Conservation (phyloP, 2,329 filamentous ascomycete species). For the Fusarium nodosum region DNA sequence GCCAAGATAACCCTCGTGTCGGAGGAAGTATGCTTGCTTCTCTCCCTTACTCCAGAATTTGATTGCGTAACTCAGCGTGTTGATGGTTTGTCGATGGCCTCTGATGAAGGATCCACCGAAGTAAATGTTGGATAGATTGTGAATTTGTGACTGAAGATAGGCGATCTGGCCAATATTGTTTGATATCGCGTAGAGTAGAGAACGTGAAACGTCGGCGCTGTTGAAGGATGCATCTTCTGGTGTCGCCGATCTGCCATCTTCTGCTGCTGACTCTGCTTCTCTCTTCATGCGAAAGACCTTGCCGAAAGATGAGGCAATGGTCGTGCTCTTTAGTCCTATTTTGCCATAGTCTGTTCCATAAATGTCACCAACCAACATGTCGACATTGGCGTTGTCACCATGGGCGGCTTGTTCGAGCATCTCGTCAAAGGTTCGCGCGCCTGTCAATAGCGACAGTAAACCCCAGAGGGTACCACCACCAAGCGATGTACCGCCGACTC, state of each 20-base stretch:
- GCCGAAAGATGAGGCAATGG: slow-evolving; percentile 95
- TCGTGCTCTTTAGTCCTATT: slow-evolving; percentile 94
- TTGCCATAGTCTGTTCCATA: slow-evolving; percentile 97
- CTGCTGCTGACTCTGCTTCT: slow-evolving; percentile 82
- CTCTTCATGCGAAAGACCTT: slow-evolving; percentile 96
- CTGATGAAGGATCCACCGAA: slow-evolving; percentile 98
- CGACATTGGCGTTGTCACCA: slow-evolving; percentile 92
- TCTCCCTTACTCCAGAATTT: slow-evolving; percentile 96
- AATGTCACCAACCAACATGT: slow-evolving; percentile 98
- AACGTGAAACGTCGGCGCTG: slow-evolving; percentile 88
- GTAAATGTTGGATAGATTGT: slow-evolving; percentile 92
- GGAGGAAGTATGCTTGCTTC: slow-evolving; percentile 95
- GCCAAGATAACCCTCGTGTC: slow-evolving; percentile 96
- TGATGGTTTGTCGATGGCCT: slow-evolving; percentile 97
- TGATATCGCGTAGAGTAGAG: slow-evolving; percentile 92
- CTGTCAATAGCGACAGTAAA: slow-evolving; percentile 88
- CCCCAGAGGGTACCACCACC: slow-evolving; percentile 99
- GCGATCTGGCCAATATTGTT: slow-evolving; percentile 99
- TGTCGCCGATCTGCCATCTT: slow-evolving; percentile 74
- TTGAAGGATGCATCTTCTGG: slow-evolving; percentile 69
- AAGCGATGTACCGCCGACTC: slow-evolving; percentile 93
- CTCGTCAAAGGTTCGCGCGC: slow-evolving; percentile 95
- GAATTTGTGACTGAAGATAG: slow-evolving; percentile 96
- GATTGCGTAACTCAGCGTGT: slow-evolving; percentile 95
- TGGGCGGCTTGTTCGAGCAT: slow-evolving; percentile 93